These are phyloP conservation scores for Fragaria iinumae DNA, from an alignment of 306 rosid species.

Conservation along the genomic window DNA sequence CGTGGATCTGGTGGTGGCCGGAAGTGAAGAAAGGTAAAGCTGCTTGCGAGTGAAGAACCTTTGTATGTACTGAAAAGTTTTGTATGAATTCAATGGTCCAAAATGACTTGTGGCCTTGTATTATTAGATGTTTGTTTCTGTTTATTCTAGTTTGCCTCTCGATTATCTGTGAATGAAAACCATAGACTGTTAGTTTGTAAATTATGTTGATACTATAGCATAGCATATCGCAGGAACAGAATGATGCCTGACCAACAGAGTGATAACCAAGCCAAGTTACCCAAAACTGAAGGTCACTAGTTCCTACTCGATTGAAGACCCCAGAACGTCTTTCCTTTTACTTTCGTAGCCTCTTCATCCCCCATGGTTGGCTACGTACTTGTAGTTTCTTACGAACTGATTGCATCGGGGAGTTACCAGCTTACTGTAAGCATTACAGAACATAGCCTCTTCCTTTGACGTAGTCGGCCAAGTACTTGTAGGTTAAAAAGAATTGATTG, in stretches of 20 bases:
- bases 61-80: conserved; percentile 36
- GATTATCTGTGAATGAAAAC: conserved; percentile 13
- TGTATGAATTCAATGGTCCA: conserved; percentile 27
- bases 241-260: not conserved
- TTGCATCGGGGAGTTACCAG: too few relatives aligned
- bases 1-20: conserved; percentile 58
- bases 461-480: not conserved
- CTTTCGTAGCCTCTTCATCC: not conserved
- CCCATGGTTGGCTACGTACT: not conserved
- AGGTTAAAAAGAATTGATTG: not conserved
- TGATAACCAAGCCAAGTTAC: not conserved
- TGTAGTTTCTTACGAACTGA: too few relatives aligned
- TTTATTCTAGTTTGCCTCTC: conserved; percentile 1
- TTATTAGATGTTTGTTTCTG: conserved; percentile 17
- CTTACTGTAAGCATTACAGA: too few relatives aligned
- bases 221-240: not conserved
- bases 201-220: not conserved
- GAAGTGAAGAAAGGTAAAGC: conserved; percentile 44
- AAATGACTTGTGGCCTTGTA: conserved; percentile 27
- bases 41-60: conserved; percentile 16
- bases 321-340: not conserved
- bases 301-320: not conserved
- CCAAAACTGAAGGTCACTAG: not conserved
- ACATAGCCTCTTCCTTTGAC: not conserved
- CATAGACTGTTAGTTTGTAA: not conserved